Evolutionary conservation across 352 stramenopile genomes (phyloP).

Genomic region (Phytopythium cucurbitacearum): DNA sequence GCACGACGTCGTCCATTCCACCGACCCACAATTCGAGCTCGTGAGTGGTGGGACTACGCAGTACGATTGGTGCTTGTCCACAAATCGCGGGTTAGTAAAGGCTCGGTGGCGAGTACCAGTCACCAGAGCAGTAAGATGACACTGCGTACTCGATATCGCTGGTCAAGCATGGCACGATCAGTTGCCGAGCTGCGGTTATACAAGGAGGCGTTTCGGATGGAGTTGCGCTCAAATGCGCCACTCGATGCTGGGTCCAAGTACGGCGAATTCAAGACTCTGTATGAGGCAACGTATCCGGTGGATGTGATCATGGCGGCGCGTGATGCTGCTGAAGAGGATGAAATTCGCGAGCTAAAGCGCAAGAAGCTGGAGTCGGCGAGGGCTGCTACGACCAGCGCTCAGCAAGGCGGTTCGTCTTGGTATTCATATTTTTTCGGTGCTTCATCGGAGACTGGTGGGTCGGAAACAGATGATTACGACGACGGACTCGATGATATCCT

Average conservation of each 20-base stretch:
- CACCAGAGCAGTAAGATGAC: too few species aligned
- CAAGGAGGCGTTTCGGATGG: slow-evolving; percentile 42
- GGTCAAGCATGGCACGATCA: slow-evolving; percentile 51
- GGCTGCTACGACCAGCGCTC: slow-evolving; percentile 12
- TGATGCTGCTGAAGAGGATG: slow-evolving; percentile 54
- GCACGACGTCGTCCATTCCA: slow-evolving; percentile 57
- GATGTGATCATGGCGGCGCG: slow-evolving; percentile 65
- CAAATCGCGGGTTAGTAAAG: slow-evolving; percentile 1
- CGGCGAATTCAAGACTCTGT: slow-evolving; percentile 34
- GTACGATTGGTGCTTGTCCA: slow-evolving; percentile 36
- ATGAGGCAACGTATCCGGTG: slow-evolving; percentile 60
- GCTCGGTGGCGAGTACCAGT: too few species aligned
- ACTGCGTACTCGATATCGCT: slow-evolving; percentile 24
- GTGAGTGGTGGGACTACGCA: slow-evolving; percentile 80
- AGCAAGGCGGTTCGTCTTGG: slow-evolving; percentile 44
- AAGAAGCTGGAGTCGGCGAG: slow-evolving; percentile 21
- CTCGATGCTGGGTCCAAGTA: slow-evolving; percentile 41
- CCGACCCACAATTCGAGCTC: slow-evolving; percentile 21
- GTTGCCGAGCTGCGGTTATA: slow-evolving; percentile 57
- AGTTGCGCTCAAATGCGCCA: slow-evolving; percentile 33
- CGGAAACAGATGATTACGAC: slow-evolving; percentile 18
- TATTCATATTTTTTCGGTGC: slow-evolving; percentile 81
- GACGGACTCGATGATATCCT: slow-evolving; percentile 27
- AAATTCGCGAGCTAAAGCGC: slow-evolving; percentile 22
- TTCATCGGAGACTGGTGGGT: slow-evolving; percentile 8